These are phyloP conservation scores for Pilobolus umbonatus DNA, from an alignment of 192 early-diverging fungal species.

Conservation along the genomic window DNA sequence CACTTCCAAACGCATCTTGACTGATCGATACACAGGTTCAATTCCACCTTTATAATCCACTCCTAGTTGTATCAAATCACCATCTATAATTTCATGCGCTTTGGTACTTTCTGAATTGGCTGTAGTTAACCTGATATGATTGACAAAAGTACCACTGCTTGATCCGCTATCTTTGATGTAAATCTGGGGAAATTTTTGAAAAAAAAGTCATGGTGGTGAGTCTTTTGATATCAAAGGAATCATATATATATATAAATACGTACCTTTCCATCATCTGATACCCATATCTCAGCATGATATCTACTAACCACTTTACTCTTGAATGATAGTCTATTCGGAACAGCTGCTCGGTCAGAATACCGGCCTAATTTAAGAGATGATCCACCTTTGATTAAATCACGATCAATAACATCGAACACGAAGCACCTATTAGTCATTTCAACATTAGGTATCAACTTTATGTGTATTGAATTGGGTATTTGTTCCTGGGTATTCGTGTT, in stretches of 20 bases:
- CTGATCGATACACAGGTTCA: conserved; percentile 82
- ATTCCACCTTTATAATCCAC: conserved; percentile 82
- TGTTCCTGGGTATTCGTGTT: not conserved
- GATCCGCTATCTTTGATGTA: conserved; percentile 82
- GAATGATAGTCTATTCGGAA: conserved; percentile 60
- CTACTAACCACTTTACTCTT: conserved; percentile 81
- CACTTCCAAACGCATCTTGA: conserved; percentile 68
- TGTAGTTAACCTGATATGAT: conserved; percentile 77
- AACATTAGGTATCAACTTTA: conserved; percentile 49
- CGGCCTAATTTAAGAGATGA: conserved; percentile 52
- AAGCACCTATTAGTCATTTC: conserved; percentile 42
- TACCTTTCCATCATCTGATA: conserved; percentile 62
- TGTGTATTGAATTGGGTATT: conserved; percentile 34
- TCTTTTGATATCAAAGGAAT: not conserved
- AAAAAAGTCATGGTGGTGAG: not conserved
- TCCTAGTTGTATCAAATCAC: conserved; percentile 85
- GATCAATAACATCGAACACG: conserved; percentile 60
- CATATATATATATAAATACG: conserved; percentile 1
- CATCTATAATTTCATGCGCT: conserved; percentile 69
- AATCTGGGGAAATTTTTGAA: conserved; percentile 43
- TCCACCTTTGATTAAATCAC: conserved; percentile 39
- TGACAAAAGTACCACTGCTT: conserved; percentile 88
- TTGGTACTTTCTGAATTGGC: conserved; percentile 64
- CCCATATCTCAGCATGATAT: conserved; percentile 85
- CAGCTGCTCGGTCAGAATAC: conserved; percentile 52